Conservation (phyloP, 345 rosid species). For the Populus davidiana region DNA sequence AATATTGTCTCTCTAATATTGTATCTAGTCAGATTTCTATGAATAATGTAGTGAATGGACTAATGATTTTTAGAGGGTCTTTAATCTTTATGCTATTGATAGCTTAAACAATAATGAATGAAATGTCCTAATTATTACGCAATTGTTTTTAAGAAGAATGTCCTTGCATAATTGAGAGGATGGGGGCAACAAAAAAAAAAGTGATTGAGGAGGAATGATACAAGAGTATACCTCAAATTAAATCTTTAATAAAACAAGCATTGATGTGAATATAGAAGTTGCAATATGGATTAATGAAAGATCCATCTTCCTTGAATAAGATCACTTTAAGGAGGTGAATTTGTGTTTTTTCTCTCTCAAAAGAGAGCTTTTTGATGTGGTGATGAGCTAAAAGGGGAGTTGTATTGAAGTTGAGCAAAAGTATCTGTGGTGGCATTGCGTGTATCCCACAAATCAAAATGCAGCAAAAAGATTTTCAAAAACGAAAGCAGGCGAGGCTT, state of each 20-base stretch:
- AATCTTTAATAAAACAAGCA: no score
- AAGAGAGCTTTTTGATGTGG: neutral
- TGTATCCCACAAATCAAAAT: conserved; percentile 21
- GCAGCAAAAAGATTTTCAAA: conserved; percentile 4
- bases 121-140: no score
- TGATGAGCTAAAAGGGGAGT: no score
- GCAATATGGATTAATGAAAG: neutral
- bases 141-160: no score
- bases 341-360: neutral
- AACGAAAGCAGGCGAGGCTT: conserved; percentile 21
- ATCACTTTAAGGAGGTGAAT: neutral
- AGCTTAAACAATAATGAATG: no score
- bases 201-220: neutral
- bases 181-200: no score
- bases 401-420: neutral
- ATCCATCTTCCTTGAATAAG: neutral
- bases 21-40: no score
- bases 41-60: no score
- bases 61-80: no score
- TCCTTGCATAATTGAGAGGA: no score
- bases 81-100: no score
- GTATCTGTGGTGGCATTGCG: conserved; percentile 13
- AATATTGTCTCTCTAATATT: no score
- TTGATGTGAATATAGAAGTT: neutral
- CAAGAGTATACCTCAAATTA: neutral